Evolutionary conservation across 2,329 filamentous ascomycete species (phyloP).

Genomic region (Boeremia lycopersici): DNA sequence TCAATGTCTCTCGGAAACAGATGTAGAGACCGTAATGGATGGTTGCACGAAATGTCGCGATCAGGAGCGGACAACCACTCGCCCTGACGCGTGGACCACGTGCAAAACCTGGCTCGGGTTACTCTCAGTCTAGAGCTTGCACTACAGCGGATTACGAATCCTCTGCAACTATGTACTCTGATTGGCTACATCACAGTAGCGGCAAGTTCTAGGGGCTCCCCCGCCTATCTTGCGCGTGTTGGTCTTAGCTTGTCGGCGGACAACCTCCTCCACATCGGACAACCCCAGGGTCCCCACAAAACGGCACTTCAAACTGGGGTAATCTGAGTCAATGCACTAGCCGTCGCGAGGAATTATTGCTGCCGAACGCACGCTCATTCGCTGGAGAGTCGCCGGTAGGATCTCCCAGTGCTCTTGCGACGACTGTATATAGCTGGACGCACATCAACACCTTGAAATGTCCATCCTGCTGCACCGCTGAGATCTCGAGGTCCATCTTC

Average conservation of each 20-base stretch:
- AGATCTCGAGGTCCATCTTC: background rate
- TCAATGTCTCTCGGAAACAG: constrained; percentile 2
- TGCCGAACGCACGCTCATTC: constrained; percentile 4
- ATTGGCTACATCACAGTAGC: constrained; percentile 6
- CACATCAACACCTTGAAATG: background rate
- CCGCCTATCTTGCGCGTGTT: constrained; percentile 11
- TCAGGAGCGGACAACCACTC: background rate
- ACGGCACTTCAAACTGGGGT: constrained; percentile 7
- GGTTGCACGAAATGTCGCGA: background rate
- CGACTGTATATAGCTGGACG: constrained; percentile 1
- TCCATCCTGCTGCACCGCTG: background rate
- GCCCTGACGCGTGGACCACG: background rate
- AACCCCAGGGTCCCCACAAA: constrained; percentile 18
- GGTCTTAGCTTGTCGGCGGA: constrained; percentile 2
- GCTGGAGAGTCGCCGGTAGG: background rate
- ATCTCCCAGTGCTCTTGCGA: background rate
- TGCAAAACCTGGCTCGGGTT: background rate
- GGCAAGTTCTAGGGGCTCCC: constrained; percentile 1
- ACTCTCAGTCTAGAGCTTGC: background rate
- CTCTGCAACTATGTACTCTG: background rate
- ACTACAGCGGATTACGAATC: background rate
- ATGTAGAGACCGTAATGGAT: constrained; percentile 1
- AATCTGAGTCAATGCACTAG: constrained; percentile 14
- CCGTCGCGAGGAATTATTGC: constrained; percentile 1
- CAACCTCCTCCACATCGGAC: constrained; percentile 24